Evolutionary conservation across 192 early-diverging fungal species (phyloP).

Genomic region (Backusella australiensis): DNA sequence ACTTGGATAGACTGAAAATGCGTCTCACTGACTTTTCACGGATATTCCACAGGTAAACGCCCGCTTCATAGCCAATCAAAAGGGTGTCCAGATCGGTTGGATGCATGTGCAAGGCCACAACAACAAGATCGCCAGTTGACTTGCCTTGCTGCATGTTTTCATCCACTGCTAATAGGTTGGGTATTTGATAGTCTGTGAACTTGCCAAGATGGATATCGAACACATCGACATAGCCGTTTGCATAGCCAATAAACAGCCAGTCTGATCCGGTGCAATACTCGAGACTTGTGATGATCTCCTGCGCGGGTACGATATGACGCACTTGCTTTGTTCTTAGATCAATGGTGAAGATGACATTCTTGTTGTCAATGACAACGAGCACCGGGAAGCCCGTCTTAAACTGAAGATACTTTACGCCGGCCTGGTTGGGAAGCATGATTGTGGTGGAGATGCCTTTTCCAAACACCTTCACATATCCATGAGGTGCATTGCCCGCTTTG

Average conservation of each 20-base stretch:
- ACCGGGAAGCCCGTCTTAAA: conserved; percentile 53
- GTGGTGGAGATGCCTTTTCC: conserved; percentile 36
- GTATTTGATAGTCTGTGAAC: conserved; percentile 39
- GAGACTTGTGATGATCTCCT: conserved; percentile 46
- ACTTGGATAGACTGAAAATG: conserved; percentile 27
- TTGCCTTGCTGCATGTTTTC: conserved; percentile 8
- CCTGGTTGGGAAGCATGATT: conserved; percentile 31
- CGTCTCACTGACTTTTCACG: conserved; percentile 35
- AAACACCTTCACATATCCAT: conserved; percentile 42
- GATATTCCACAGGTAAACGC: conserved; percentile 51
- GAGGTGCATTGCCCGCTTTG: neutral
- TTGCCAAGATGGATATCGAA: conserved; percentile 44
- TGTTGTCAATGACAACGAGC: conserved; percentile 44
- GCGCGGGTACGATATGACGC: conserved; percentile 31
- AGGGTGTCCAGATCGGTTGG: conserved; percentile 50
- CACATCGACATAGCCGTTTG: conserved; percentile 46
- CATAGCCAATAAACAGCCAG: conserved; percentile 51
- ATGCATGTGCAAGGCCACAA: conserved; percentile 46
- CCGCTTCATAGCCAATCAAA: conserved; percentile 50
- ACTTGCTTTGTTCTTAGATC: conserved; percentile 44
- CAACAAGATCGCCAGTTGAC: conserved; percentile 31
- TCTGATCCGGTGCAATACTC: conserved; percentile 45
- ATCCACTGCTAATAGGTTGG: conserved; percentile 28
- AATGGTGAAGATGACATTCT: conserved; percentile 47
- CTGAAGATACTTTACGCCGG: conserved; percentile 42